Evolutionary conservation across 2,329 filamentous ascomycete genomes (phyloP).

Genomic region (Capronia coronata): DNA sequence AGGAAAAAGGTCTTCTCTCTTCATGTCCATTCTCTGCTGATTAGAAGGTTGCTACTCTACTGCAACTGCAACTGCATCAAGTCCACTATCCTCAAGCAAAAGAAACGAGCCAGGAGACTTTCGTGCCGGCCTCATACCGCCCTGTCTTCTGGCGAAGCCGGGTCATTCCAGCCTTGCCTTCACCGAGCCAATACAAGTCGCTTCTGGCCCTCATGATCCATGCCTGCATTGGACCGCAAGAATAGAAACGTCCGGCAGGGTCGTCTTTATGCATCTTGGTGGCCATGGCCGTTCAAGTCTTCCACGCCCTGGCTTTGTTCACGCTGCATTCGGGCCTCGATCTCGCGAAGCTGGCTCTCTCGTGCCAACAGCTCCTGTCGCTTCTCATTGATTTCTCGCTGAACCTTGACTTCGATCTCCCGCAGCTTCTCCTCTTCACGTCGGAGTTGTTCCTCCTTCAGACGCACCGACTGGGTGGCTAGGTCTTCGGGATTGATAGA

Average conservation of each 20-base stretch:
- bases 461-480: constrained; percentile 90
- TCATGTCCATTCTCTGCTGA: constrained; percentile 20
- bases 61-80: constrained; percentile 19
- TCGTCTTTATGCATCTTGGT: constrained; percentile 16
- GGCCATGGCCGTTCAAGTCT: constrained; percentile 31
- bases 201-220: constrained; percentile 17
- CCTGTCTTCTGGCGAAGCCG: not conserved
- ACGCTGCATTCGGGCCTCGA: constrained; percentile 93
- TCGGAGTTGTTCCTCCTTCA: constrained; percentile 99
- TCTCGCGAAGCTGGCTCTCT: constrained; percentile 97
- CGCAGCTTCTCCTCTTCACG: constrained; percentile 99
- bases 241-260: constrained; percentile 3
- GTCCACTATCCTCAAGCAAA: constrained; percentile 12
- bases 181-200: constrained; percentile 2
- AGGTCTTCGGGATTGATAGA: constrained; percentile 98
- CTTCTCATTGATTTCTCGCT: constrained; percentile 99
- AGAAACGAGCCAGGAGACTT: constrained; percentile 5
- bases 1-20: constrained; percentile 12
- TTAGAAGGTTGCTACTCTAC: constrained; percentile 25
- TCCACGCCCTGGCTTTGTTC: constrained; percentile 54
- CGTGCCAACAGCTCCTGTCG: constrained; percentile 94
- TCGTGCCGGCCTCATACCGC: constrained; percentile 11
- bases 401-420: constrained; percentile 98
- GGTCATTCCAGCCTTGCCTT: constrained; percentile 10
- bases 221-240: constrained; percentile 22